Conservation (phyloP, 805 yeast species). For the Clavispora phyllophila region DNA sequence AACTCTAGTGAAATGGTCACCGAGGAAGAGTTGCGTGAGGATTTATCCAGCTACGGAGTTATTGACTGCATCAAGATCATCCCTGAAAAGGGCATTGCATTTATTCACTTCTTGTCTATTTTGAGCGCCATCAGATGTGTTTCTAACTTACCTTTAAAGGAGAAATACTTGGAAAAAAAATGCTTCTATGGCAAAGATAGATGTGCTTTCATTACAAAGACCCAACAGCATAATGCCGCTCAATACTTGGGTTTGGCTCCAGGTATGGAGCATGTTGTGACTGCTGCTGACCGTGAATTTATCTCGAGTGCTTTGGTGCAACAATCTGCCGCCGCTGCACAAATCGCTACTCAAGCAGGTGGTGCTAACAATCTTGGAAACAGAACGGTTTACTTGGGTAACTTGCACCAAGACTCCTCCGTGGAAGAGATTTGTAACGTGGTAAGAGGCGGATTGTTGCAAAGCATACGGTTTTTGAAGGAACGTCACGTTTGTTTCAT, state of each 20-base stretch:
- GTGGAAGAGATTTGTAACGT: slow-evolving; percentile 94
- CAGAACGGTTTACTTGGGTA: slow-evolving; percentile 88
- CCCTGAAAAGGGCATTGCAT: slow-evolving; percentile 79
- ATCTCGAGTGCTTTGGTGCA: slow-evolving; percentile 76
- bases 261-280: slow-evolving; percentile 75
- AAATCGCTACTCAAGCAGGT: slow-evolving; percentile 91
- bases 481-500: slow-evolving; percentile 92
- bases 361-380: slow-evolving; percentile 90
- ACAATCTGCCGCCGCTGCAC: slow-evolving; percentile 97
- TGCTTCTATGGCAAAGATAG: slow-evolving; percentile 92
- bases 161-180: slow-evolving; percentile 69
- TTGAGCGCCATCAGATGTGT: slow-evolving; percentile 84
- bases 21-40: slow-evolving; percentile 62
- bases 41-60: slow-evolving; percentile 68
- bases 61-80: slow-evolving; percentile 82
- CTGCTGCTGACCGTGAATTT: slow-evolving; percentile 60
- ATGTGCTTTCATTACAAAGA: slow-evolving; percentile 88
- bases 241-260: slow-evolving; percentile 90
- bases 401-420: slow-evolving; percentile 80
- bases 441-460: slow-evolving; percentile 90
- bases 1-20: slow-evolving; percentile 42
- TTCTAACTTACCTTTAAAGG: slow-evolving; percentile 59
- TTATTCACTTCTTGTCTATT: slow-evolving; percentile 84
- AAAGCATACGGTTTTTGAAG: slow-evolving; percentile 70
- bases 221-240: slow-evolving; percentile 96